Percentiles rank a stretch among this genome's conserved stretches.
phyloP scores from a whole-genome alignment of 441 rosid genomes.

The Kokia cookei region DNA sequence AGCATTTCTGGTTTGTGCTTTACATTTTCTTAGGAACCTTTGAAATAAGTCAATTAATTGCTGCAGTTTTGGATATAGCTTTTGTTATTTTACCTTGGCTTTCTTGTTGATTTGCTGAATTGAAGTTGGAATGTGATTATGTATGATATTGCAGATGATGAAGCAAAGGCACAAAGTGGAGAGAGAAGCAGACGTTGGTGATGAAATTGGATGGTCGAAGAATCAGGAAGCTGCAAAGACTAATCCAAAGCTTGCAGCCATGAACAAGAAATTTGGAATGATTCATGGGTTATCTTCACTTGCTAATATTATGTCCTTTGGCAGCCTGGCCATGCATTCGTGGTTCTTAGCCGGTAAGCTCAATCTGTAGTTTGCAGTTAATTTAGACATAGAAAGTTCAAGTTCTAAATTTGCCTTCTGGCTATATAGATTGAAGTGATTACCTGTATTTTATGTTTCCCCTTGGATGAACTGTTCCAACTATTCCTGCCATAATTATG shows the following conservation, averaged over 20 bases:
- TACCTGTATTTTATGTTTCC: not conserved
- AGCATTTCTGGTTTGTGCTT: not conserved
- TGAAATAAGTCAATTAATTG: not conserved
- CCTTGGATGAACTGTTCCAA: not conserved
- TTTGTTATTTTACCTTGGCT: not conserved
- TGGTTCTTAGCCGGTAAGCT: constrained; percentile 75
- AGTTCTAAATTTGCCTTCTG: not conserved
- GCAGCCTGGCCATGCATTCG: constrained; percentile 66
- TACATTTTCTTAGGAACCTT: not conserved
- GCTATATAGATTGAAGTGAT: not conserved
- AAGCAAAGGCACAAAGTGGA: constrained; percentile 75
- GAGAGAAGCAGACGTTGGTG: constrained; percentile 47
- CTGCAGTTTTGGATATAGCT: not conserved
- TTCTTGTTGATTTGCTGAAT: not conserved
- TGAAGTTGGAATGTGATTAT: not conserved
- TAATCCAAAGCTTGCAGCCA: constrained; percentile 64
- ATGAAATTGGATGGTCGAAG: constrained; percentile 58
- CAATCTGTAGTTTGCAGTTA: constrained; percentile 30
- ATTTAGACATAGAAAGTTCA: not conserved
- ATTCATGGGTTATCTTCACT: constrained; percentile 67
- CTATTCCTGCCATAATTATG: not conserved
- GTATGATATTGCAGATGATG: constrained; percentile 47
- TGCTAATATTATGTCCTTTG: constrained; percentile 64
- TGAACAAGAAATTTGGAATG: constrained; percentile 82
- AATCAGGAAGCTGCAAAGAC: constrained; percentile 51